Conservation (phyloP, 1,139 yeast species). For the Ashbya aceris region DNA sequence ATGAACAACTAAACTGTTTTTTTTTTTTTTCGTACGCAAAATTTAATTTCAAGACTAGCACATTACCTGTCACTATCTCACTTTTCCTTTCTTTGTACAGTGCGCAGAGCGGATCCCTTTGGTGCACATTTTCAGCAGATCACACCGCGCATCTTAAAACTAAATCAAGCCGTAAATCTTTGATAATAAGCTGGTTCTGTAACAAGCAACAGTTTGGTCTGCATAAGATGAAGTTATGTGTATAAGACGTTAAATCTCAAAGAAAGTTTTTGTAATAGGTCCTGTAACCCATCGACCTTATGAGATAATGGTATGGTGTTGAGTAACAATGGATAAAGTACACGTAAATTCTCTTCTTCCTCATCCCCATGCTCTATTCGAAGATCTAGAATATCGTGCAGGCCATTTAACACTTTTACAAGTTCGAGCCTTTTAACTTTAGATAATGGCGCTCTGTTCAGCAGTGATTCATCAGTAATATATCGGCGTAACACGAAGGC, state of each 20-base stretch:
- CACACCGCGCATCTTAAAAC: no score
- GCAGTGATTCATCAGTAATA: conserved; percentile 42
- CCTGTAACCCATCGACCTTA: conserved; percentile 27
- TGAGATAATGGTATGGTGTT: conserved; percentile 31
- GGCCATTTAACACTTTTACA: conserved; percentile 29
- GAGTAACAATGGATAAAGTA: conserved; percentile 33
- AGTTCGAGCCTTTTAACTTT: conserved; percentile 44
- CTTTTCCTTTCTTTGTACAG: no score
- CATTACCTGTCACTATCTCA: no score
- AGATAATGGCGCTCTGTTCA: conserved; percentile 47
- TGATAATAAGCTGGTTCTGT: no score
- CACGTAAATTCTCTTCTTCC: conserved; percentile 20
- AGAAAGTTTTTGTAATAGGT: conserved; percentile 22
- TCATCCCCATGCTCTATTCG: conserved; percentile 2
- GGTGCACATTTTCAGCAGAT: no score
- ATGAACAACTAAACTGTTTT: no score
- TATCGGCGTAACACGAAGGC: conserved; percentile 44
- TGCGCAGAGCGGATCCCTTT: no score
- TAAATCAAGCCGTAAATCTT: no score
- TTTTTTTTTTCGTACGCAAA: no score
- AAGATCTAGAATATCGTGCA: conserved; percentile 23
- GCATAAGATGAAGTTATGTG: neutral
- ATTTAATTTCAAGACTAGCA: no score
- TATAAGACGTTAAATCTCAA: conserved; percentile 19
- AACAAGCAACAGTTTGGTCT: neutral